phyloP scores from a whole-genome alignment of 1,284 basidiomycete species.

The Pseudozyma tsukubaensis region DNA sequence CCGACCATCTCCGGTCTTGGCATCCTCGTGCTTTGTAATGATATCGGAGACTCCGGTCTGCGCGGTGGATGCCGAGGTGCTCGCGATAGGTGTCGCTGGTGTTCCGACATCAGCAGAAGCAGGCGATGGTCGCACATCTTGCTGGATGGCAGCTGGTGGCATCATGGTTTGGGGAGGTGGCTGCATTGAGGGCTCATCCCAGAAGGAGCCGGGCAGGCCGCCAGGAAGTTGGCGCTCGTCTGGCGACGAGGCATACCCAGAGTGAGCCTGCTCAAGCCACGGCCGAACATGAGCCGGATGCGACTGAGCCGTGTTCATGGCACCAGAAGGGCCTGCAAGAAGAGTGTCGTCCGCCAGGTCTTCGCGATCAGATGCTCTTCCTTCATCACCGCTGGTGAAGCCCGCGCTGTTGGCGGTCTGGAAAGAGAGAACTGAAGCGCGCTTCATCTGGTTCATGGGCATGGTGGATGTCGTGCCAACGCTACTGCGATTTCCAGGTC shows the following conservation, averaged over 20 bases:
- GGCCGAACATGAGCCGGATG: constrained; percentile 18
- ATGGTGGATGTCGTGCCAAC: constrained; percentile 36
- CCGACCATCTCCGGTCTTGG: constrained; percentile 6
- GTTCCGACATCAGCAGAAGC: constrained; percentile 1
- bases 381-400: constrained; percentile 52
- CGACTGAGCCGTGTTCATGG: constrained; percentile 1
- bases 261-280: constrained; percentile 29
- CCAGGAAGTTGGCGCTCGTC: constrained; percentile 44
- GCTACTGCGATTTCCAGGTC: constrained; percentile 43
- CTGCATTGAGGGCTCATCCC: constrained; percentile 26
- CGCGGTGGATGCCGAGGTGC: background rate
- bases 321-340: background rate
- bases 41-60: constrained; percentile 2
- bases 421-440: constrained; percentile 60
- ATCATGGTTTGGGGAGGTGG: background rate
- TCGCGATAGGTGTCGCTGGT: background rate
- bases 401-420: constrained; percentile 63
- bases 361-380: constrained; percentile 25
- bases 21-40: background rate
- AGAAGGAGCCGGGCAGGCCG: constrained; percentile 38
- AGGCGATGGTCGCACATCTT: background rate
- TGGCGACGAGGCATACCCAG: constrained; percentile 27
- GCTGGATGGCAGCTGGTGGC: background rate
- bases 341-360: constrained; percentile 13
- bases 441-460: constrained; percentile 38